Percentiles rank a stretch among this genome's conserved stretches.
phyloP scores from a whole-genome alignment of 495 filamentous ascomycete species.

The Lepidopterella palustris region DNA sequence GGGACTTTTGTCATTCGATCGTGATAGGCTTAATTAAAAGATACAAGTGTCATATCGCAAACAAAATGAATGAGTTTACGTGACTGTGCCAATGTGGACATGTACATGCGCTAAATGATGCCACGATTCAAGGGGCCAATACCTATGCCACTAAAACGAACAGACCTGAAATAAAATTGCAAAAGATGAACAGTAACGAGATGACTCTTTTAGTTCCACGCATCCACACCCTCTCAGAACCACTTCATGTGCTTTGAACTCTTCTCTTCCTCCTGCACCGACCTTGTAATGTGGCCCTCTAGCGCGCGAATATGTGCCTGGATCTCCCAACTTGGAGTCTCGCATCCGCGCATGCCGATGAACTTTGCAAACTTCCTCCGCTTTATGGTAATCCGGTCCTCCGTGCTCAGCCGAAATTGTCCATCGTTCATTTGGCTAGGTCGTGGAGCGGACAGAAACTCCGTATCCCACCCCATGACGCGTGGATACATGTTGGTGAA shows the following conservation, averaged over 20 bases:
- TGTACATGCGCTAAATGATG: no score
- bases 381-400: slow-evolving; percentile 33
- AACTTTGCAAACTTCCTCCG: slow-evolving; percentile 40
- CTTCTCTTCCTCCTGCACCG: slow-evolving; percentile 13
- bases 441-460: slow-evolving; percentile 19
- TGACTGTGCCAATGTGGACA: no score
- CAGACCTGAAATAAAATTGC: no score
- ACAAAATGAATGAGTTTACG: no score
- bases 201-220: no score
- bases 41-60: no score
- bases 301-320: slow-evolving; percentile 28
- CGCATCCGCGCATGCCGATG: slow-evolving; percentile 37
- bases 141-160: no score
- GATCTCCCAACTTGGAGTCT: slow-evolving; percentile 38
- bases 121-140: no score
- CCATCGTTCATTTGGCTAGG: background rate
- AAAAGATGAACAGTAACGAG: no score
- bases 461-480: slow-evolving; percentile 40
- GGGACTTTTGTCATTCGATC: no score
- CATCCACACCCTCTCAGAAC: background rate
- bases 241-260: slow-evolving; percentile 1
- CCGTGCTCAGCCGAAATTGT: slow-evolving; percentile 17
- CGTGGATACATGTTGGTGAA: slow-evolving; percentile 59
- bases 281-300: slow-evolving; percentile 10
- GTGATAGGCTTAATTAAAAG: no score